Base-by-base conservation (phyloP, 805 yeast species). In the Candida anglica region DNA sequence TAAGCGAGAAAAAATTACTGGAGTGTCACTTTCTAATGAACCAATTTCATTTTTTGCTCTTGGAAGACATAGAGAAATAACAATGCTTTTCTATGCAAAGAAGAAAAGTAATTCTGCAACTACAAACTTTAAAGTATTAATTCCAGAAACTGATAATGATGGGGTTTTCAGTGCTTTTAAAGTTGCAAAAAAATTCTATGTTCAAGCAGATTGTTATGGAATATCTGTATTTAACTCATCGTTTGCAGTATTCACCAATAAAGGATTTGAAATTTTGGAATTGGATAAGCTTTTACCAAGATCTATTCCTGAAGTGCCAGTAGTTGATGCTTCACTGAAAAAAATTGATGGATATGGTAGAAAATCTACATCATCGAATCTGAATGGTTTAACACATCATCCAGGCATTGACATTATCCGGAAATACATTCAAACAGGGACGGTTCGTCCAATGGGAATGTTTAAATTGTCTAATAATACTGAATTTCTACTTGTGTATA, bases 11-110 rank as follows among this genome's bases (percentile, higher is more conserved):
- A 50, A 52, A 3, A 43, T 71, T 15, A 62, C 73, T n/a, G 73
- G 81, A 11, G 68, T 73, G 19, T 54, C 67, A 18, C 45, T 77
- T 9, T 63, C 77, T 10, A 65, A 71, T 42, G 76, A 77, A 31
- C 60, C 53, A 58, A 77, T 51, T 0, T 57, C 73, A 2, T 79
- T 73, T 42, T 88, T 85, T 58, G 73, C 72, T 30, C 62, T 83
- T 39, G 96, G 93, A 0, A 73, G 68, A 19, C 86, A 88, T 50
- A 70, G 78, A 38, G 78, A 76, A 54, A 67, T 76, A 41, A 75
- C 66, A 27, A 67, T 75, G 70, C 55, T 80, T 37, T 75, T 71
- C 47, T 73, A 69, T 54, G 75, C 78, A 57, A 76, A 73, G 48
- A 69, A 62, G 58, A 77, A 68, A 54, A 69, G 63, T 34, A 58